These are phyloP conservation scores for Epichloe elymi DNA, from an alignment of 2,329 filamentous ascomycete genomes.

Conservation along the genomic window DNA sequence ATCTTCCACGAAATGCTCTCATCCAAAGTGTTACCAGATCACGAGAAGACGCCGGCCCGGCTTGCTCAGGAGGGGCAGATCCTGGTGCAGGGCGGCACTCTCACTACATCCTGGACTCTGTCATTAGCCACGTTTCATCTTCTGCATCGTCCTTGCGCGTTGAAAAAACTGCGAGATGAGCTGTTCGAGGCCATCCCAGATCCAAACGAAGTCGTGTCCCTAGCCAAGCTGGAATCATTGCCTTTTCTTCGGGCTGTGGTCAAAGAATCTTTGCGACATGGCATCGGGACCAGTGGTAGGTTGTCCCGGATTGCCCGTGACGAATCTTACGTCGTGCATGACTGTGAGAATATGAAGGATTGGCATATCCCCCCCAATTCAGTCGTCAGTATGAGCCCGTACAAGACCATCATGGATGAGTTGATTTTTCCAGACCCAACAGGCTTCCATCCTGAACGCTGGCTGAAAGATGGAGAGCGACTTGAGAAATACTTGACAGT, in stretches of 20 bases:
- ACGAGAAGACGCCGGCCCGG: slow-evolving; percentile 21
- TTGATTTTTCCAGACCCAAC: slow-evolving; percentile 19
- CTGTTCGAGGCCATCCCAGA: slow-evolving; percentile 22
- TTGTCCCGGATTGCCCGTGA: slow-evolving; percentile 34
- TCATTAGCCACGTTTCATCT: slow-evolving; percentile 23
- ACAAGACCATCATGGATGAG: slow-evolving; percentile 22
- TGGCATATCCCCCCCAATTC: slow-evolving; percentile 22
- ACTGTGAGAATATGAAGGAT: slow-evolving; percentile 13
- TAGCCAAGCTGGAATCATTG: slow-evolving; percentile 20
- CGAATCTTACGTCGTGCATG: slow-evolving; percentile 18
- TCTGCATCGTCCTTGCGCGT: slow-evolving; percentile 16
- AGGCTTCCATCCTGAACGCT: slow-evolving; percentile 23
- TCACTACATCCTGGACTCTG: slow-evolving; percentile 27
- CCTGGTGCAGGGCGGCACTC: slow-evolving; percentile 25
- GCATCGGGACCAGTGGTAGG: slow-evolving; percentile 32
- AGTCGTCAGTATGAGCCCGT: slow-evolving; percentile 25
- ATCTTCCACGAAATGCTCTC: slow-evolving; percentile 23
- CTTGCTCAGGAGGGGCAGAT: slow-evolving; percentile 26
- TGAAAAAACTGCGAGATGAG: slow-evolving; percentile 22
- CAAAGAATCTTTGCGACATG: slow-evolving; percentile 35
- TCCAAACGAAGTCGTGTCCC: slow-evolving; percentile 13
- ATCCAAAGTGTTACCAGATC: slow-evolving; percentile 17
- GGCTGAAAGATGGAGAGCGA: slow-evolving; percentile 18
- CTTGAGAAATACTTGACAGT: slow-evolving; percentile 22
- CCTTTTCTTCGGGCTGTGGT: slow-evolving; percentile 37